A percentile compares a stretch with the other conserved stretches of the same genome.
Evolutionary conservation across 176 grass and related monocot species (phyloP).

Genomic region (Pontederia crassipes): DNA sequence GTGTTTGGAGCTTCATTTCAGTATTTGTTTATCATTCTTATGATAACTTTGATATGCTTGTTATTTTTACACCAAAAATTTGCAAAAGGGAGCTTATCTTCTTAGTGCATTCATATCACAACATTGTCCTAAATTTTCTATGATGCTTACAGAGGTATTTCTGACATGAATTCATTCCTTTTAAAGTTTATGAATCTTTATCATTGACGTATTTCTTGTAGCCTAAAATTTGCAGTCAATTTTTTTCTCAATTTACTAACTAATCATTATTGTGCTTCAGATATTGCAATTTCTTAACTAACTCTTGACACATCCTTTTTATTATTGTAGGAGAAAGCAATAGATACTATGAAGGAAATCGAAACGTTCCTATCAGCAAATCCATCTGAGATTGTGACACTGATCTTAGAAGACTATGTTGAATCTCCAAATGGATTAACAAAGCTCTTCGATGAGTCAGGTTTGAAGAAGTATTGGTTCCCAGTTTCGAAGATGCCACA

Average conservation of each 20-base stretch:
- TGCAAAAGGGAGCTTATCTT: too few relatives aligned
- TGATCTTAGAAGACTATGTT: conserved; percentile 92
- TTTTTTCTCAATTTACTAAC: conserved; percentile 3
- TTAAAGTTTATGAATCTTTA: too few relatives aligned
- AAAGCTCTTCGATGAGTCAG: conserved; percentile 67
- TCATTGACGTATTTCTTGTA: too few relatives aligned
- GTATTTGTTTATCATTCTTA: too few relatives aligned
- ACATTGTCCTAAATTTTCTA: too few relatives aligned
- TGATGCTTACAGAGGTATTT: too few relatives aligned
- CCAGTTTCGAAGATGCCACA: conserved; percentile 80
- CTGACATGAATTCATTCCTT: too few relatives aligned
- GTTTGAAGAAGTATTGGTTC: conserved; percentile 78
- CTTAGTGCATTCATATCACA: too few relatives aligned
- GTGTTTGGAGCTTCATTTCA: too few relatives aligned
- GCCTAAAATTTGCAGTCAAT: too few relatives aligned
- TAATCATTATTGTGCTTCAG: not conserved
- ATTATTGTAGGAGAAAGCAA: conserved; percentile 48
- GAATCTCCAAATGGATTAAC: conserved; percentile 61
- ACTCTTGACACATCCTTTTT: not conserved
- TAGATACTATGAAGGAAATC: conserved; percentile 84
- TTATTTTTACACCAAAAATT: too few relatives aligned
- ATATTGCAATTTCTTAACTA: not conserved
- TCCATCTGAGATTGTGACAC: conserved; percentile 74
- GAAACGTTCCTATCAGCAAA: conserved; percentile 67
- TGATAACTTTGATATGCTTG: too few relatives aligned